Evolutionary conservation across 805 yeast genomes (phyloP).

Genomic region (Wickerhamiella sergipiensis): DNA sequence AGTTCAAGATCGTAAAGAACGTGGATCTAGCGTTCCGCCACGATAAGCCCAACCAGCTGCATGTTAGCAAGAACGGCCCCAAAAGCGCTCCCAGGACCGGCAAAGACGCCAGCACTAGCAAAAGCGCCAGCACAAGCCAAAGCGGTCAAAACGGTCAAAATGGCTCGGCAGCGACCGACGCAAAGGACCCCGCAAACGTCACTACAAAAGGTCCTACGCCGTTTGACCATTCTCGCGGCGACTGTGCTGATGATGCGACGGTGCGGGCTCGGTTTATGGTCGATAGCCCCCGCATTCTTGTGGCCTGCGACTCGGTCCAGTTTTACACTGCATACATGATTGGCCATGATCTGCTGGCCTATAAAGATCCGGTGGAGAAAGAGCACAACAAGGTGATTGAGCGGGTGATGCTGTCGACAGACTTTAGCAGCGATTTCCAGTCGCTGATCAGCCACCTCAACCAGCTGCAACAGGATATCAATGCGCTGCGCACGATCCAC

Average conservation of each 20-base stretch:
- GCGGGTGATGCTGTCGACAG: constrained; percentile 55
- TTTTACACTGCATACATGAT: constrained; percentile 55
- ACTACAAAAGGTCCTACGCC: background rate
- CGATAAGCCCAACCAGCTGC: constrained; percentile 38
- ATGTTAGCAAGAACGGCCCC: constrained; percentile 11
- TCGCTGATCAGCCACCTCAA: constrained; percentile 36
- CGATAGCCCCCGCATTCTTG: constrained; percentile 55
- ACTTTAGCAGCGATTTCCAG: constrained; percentile 41
- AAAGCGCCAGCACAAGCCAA: no score
- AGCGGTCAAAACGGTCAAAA: no score
- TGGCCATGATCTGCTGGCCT: constrained; percentile 48
- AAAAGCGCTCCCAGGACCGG: no score
- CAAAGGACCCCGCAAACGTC: no score
- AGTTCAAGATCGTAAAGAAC: constrained; percentile 45
- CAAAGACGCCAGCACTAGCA: no score
- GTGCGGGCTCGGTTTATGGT: constrained; percentile 21
- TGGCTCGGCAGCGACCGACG: no score
- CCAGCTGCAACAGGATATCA: constrained; percentile 36
- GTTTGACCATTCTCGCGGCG: background rate
- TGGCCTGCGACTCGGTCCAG: constrained; percentile 61
- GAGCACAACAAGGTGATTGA: constrained; percentile 44
- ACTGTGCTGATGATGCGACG: constrained; percentile 19
- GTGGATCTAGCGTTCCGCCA: constrained; percentile 49
- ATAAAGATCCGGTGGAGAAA: constrained; percentile 57
- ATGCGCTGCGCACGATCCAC: constrained; percentile 30